Conservation (phyloP, 805 yeast genomes). For the Starmerella stigmatis region DNA sequence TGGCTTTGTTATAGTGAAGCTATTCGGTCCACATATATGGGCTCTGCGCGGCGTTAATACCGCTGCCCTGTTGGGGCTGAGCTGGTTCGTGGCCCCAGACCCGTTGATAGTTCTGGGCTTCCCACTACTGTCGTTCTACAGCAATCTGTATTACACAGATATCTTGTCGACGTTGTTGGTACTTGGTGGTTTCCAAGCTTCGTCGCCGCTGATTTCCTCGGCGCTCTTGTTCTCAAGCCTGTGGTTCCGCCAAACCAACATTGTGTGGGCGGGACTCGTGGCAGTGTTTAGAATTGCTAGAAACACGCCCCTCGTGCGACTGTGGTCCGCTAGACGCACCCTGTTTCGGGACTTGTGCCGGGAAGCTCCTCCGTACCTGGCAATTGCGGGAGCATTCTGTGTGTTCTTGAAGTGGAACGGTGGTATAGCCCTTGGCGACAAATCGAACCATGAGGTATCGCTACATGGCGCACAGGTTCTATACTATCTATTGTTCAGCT, state of each 20-base stretch:
- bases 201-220: slow-evolving; percentile 37
- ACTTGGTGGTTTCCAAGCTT: slow-evolving; percentile 34
- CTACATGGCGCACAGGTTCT: slow-evolving; percentile 71
- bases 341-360: neutral
- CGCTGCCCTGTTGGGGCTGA: slow-evolving; percentile 23
- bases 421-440: slow-evolving; percentile 87
- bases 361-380: slow-evolving; percentile 14
- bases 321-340: neutral
- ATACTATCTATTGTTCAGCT: slow-evolving; percentile 59
- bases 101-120: slow-evolving; percentile 36
- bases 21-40: slow-evolving; percentile 25
- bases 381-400: slow-evolving; percentile 40
- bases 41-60: slow-evolving; percentile 49
- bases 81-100: slow-evolving; percentile 1
- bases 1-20: slow-evolving; percentile 22
- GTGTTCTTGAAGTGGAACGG: slow-evolving; percentile 56
- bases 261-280: slow-evolving; percentile 69
- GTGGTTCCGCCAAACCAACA: slow-evolving; percentile 80
- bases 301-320: neutral
- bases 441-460: slow-evolving; percentile 64
- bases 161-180: slow-evolving; percentile 78
- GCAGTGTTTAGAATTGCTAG: slow-evolving; percentile 14
- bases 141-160: slow-evolving; percentile 80
- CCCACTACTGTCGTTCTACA: slow-evolving; percentile 66
- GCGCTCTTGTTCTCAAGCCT: slow-evolving; percentile 52